A percentile compares a stretch with the other conserved stretches of the same genome.
phyloP scores from a whole-genome alignment of 2,329 filamentous ascomycete genomes.

The Xylaria sp. region DNA sequence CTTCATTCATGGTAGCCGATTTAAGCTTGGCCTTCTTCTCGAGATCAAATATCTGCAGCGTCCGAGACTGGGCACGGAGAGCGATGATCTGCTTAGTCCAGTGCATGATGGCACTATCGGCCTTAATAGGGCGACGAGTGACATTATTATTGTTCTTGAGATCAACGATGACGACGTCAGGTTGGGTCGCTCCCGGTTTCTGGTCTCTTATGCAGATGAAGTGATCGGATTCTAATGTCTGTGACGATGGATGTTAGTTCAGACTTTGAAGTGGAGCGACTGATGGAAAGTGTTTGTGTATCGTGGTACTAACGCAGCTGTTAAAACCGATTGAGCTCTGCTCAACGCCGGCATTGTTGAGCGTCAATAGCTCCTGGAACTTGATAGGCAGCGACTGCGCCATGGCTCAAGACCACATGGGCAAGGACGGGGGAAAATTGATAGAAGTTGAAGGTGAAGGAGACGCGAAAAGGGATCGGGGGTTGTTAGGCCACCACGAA shows the following conservation, averaged over 20 bases:
- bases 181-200: slow-evolving; percentile 82
- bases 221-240: slow-evolving; percentile 98
- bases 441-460: slow-evolving; percentile 19
- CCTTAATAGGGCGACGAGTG: slow-evolving; percentile 94
- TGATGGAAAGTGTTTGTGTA: slow-evolving; percentile 51
- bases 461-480: slow-evolving; percentile 14
- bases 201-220: slow-evolving; percentile 98
- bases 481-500: slow-evolving; percentile 32
- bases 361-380: slow-evolving; percentile 89
- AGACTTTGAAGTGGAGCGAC: slow-evolving; percentile 9
- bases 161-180: slow-evolving; percentile 97
- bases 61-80: slow-evolving; percentile 91
- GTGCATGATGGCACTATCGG: slow-evolving; percentile 99
- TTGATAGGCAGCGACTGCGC: slow-evolving; percentile 82
- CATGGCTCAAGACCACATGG: slow-evolving; percentile 57
- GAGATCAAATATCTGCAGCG: slow-evolving; percentile 97
- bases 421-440: slow-evolving; percentile 36
- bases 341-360: slow-evolving; percentile 61
- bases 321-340: slow-evolving; percentile 79
- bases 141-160: slow-evolving; percentile 98
- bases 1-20: slow-evolving; percentile 95
- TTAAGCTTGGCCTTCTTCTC: slow-evolving; percentile 94
- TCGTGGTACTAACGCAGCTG: slow-evolving; percentile 71
- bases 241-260: slow-evolving; percentile 40
- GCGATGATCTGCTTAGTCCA: slow-evolving; percentile 96